These are phyloP conservation scores for Gossypium thurberi DNA, from an alignment of 345 rosid species.

Conservation along the genomic window DNA sequence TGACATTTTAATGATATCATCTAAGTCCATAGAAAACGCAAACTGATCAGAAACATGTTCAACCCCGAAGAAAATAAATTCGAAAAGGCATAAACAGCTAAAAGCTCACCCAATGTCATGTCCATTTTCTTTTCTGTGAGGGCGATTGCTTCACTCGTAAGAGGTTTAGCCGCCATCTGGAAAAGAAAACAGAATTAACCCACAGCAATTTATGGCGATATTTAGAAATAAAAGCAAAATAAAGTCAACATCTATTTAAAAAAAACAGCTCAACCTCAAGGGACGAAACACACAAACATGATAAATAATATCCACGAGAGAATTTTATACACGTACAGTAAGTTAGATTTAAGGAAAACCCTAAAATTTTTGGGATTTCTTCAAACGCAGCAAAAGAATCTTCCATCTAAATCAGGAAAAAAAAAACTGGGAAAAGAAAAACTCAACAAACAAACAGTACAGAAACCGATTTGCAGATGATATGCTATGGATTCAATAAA, in stretches of 20 bases:
- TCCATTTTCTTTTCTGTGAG: conserved; percentile 83
- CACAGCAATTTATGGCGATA: background rate
- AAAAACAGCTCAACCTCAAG: background rate
- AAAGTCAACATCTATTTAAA: background rate
- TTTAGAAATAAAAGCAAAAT: background rate
- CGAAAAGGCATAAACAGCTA: background rate
- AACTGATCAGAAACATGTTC: background rate
- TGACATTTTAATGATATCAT: conserved; percentile 83
- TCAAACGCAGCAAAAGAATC: no score
- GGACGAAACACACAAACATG: background rate
- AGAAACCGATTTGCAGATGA: background rate
- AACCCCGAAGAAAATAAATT: background rate
- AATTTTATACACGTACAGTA: background rate
- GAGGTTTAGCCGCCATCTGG: conserved; percentile 63
- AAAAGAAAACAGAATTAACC: background rate
- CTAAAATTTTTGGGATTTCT: background rate
- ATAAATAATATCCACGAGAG: background rate
- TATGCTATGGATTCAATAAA: background rate
- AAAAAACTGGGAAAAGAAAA: background rate
- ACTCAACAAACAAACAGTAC: background rate
- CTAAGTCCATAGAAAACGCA: conserved; percentile 25
- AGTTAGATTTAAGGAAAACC: background rate
- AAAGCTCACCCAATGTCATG: conserved; percentile 67
- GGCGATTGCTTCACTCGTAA: conserved; percentile 70
- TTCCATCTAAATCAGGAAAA: no score